Evolutionary conservation across 495 filamentous ascomycete species (phyloP), one percentile per base, ranked within the genome.

Genomic region (Xylaria nigripes): DNA sequence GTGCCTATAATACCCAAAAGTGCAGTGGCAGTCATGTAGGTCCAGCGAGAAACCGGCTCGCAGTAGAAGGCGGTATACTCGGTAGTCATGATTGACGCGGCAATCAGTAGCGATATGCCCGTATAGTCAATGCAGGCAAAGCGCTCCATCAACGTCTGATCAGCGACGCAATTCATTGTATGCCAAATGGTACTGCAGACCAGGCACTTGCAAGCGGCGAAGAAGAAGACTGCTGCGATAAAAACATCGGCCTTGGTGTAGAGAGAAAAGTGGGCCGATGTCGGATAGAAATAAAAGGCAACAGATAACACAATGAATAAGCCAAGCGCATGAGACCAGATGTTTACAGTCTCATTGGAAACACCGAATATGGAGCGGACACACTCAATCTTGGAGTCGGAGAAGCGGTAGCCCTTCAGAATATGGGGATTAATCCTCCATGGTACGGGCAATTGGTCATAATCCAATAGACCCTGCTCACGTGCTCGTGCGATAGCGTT

Each of bases 61-160:
- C 92, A 95, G 69, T 99, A 97, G 71, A 99, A 97, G 32, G 92
- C 93, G 4, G 94, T 96, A 71, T 96, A 97, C 67, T 99, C 93
- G 49, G 89, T 95, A 3, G 93, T 96, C 82, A 97, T 91, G 71
- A 99, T 97, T 40, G 89, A 95, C 21, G 93, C 88, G 8, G 93
- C 94, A 43, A 99, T 92, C 21, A 99, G 82, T 49, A 99, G 76
- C 2, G 92, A 96, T 59, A 99, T 99, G 24, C 94, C 94, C 0
- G 91, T 96, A 70, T 99, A 99, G 66, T 99, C 93, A 41, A 99
- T 91, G 68, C 93, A 99, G 36, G 94, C 94, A 61, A 97, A 96
- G 50, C 90, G 84, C 65, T 95, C 93, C 79, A 99, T 85, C 44
- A 95, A 77, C 10, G 79, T 82, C 62, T 94, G 86, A 42, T 94